phyloP scores from a whole-genome alignment of 2,329 filamentous ascomycete species.

The Xylariaceae sp. region DNA sequence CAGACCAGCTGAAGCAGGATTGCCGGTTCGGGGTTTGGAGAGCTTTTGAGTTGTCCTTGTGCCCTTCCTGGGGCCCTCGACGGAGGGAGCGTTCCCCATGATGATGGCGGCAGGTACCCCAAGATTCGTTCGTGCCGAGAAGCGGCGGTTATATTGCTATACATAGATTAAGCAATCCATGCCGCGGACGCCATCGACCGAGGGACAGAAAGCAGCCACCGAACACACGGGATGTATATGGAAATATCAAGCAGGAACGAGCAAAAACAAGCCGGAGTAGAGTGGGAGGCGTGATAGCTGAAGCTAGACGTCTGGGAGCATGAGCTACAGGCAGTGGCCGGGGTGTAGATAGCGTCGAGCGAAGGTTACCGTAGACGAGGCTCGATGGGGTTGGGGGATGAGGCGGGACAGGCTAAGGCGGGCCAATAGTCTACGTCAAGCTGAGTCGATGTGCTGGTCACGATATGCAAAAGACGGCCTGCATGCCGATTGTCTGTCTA shows the following conservation, averaged over 20 bases:
- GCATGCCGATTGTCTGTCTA: no score
- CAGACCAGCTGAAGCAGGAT: slow-evolving; percentile 40
- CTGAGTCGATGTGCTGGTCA: slow-evolving; percentile 6
- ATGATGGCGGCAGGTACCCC: slow-evolving; percentile 20
- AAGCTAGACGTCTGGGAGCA: slow-evolving; percentile 20
- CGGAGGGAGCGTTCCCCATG: slow-evolving; percentile 52
- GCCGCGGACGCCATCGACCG: slow-evolving; percentile 30
- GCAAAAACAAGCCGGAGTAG: slow-evolving; percentile 13
- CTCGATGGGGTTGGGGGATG: slow-evolving; percentile 10
- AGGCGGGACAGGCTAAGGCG: slow-evolving; percentile 5
- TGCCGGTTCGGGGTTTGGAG: slow-evolving; percentile 46
- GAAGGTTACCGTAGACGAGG: no score
- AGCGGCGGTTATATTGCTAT: slow-evolving; percentile 34
- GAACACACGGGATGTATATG: slow-evolving; percentile 29
- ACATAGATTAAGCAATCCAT: slow-evolving; percentile 38
- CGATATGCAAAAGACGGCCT: slow-evolving; percentile 6
- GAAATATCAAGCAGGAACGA: slow-evolving; percentile 11
- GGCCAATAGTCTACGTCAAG: neutral
- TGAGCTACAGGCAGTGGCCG: slow-evolving; percentile 12
- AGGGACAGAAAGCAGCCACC: slow-evolving; percentile 26
- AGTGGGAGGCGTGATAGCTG: slow-evolving; percentile 3
- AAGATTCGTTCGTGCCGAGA: slow-evolving; percentile 22
- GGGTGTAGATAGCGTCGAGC: slow-evolving; percentile 2
- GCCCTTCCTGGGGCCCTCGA: slow-evolving; percentile 37
- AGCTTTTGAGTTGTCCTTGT: slow-evolving; percentile 44